phyloP scores from a whole-genome alignment of 192 early-diverging fungal species.

The Phycomyces nitens region DNA sequence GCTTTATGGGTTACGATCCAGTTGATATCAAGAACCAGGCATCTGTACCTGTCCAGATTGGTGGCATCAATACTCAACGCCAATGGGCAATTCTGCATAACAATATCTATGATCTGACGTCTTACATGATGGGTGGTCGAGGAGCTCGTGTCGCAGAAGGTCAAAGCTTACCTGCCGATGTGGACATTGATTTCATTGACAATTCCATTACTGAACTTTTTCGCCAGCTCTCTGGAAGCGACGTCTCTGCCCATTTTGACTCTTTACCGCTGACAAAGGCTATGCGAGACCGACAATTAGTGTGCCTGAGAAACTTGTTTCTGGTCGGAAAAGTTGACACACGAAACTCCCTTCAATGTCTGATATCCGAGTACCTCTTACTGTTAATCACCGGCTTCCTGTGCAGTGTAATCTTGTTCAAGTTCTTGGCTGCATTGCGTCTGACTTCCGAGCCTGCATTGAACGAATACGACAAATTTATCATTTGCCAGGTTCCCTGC shows the following conservation, averaged over 20 bases:
- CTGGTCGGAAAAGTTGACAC: constrained; percentile 86
- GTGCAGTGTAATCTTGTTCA: constrained; percentile 84
- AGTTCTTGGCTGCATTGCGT: constrained; percentile 95
- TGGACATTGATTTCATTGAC: constrained; percentile 59
- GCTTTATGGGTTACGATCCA: constrained; percentile 64
- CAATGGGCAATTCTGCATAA: constrained; percentile 61
- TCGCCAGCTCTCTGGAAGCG: constrained; percentile 56
- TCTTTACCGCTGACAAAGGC: constrained; percentile 44
- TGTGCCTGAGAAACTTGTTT: constrained; percentile 82
- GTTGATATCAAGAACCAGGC: constrained; percentile 57
- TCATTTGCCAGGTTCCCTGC: constrained; percentile 78
- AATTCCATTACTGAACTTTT: constrained; percentile 58
- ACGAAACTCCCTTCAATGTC: constrained; percentile 73
- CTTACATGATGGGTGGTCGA: constrained; percentile 56
- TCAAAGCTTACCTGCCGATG: constrained; percentile 36
- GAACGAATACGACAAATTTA: constrained; percentile 66
- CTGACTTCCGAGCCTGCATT: constrained; percentile 47
- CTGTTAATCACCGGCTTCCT: constrained; percentile 77
- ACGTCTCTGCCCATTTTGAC: constrained; percentile 63
- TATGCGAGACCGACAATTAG: constrained; percentile 48
- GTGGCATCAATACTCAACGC: constrained; percentile 28
- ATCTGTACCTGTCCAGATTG: constrained; percentile 23
- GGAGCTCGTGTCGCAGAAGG: constrained; percentile 41
- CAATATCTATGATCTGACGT: constrained; percentile 69
- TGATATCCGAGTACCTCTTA: constrained; percentile 84